Evolutionary conservation across 2,329 filamentous ascomycete genomes (phyloP).

Genomic region (Botrytis fragariae): DNA sequence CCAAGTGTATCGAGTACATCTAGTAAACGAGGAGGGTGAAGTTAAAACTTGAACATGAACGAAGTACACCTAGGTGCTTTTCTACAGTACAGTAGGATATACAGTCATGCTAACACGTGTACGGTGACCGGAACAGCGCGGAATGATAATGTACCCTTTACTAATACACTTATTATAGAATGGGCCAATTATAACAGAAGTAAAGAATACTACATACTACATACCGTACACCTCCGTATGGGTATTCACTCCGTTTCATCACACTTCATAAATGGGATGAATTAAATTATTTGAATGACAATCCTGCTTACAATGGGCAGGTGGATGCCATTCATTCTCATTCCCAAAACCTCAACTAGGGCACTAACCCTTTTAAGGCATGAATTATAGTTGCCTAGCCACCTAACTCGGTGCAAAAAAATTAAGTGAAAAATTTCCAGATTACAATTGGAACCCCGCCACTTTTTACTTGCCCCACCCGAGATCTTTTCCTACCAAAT

Average conservation of each 20-base stretch:
- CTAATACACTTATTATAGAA: neutral
- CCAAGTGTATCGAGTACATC: neutral
- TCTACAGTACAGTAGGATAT: neutral
- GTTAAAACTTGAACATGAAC: no score
- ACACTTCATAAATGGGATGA: neutral
- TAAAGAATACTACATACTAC: neutral
- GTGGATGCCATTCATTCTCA: neutral
- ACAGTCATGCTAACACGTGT: neutral
- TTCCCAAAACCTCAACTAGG: neutral
- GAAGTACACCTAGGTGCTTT: no score
- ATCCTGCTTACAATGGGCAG: neutral
- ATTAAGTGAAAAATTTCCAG: slow-evolving; percentile 1
- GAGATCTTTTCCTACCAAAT: slow-evolving; percentile 18
- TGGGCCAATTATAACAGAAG: neutral
- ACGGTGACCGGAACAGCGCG: neutral
- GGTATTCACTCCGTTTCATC: neutral
- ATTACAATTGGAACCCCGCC: slow-evolving; percentile 7
- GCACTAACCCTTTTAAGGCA: slow-evolving; percentile 13
- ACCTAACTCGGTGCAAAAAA: neutral
- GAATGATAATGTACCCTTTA: neutral
- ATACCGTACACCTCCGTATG: neutral
- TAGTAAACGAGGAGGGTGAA: neutral
- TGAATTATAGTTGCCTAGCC: neutral
- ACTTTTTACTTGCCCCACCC: slow-evolving; percentile 10
- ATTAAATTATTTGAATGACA: neutral